Evolutionary conservation across 352 stramenopile genomes (phyloP), one percentile per base, ranked within the genome.

Genomic region (Pythium volutum): DNA sequence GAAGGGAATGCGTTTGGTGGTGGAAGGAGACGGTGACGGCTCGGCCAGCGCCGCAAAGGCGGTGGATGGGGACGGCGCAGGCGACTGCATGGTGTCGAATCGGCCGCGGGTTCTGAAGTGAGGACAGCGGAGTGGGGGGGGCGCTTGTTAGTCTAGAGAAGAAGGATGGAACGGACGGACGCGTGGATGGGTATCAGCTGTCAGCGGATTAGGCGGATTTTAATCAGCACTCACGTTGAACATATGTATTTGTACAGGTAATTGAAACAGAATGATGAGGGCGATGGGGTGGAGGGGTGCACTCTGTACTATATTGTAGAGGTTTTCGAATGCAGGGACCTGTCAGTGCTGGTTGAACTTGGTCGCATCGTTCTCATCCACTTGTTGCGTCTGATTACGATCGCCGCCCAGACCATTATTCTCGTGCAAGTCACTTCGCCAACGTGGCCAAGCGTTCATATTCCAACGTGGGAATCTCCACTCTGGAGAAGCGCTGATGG

Each of bases 31-130:
- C 25, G 45, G 25, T 22, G 23, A 8, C 6, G 43, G 11, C 7
- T 23, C 26, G 18, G 22, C 47, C n/a, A 22, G 49, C 49, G n/a
- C 49, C 31, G 49, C 49, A 31, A n/a, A 55, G 49, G 29, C n/a
- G 14, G 20, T 11, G 0, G 33, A 43, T 0, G 27, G 49, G 12
- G 49, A 55, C 18, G 31, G 49, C 47, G 26, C 4, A 4, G 26
- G 26, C 7, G 11, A 15, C 4, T 20, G 7, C 29, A 41, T 41
- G 18, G 49, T 16, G 18, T n/a, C 20, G n/a, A n/a, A 23, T 7
- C 6, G 7, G 20, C 18, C 9, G 41, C 14, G 14, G 7, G 14
- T 43, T 43, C 36, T 10, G 15, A 16, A 43, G 36, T 43, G 36
- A 43, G 36, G 14, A 43, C 36, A 16, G 16, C 12, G 36, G 36